A percentile compares a stretch with the other conserved stretches of the same genome.
These are phyloP conservation scores for Kodamaea kakaduensis DNA, from an alignment of 805 yeast species.

Conservation along the genomic window DNA sequence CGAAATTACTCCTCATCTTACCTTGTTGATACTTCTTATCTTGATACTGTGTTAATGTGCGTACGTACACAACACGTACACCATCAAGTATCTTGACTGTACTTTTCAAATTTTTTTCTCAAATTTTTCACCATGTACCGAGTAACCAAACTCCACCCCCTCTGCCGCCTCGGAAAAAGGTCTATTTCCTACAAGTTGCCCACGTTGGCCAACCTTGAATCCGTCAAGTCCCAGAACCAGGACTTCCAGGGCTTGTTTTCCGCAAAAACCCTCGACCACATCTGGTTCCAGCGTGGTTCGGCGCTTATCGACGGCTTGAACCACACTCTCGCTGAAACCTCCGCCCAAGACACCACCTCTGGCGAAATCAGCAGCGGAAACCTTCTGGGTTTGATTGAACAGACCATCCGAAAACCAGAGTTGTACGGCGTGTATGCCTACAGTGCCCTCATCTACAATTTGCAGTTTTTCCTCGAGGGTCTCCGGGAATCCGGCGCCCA, in stretches of 20 bases:
- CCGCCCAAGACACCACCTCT: slow-evolving; percentile 1
- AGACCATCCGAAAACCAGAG: slow-evolving; percentile 44
- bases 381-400: slow-evolving; percentile 28
- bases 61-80: too few species aligned
- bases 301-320: slow-evolving; percentile 33
- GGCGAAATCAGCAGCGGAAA: slow-evolving; percentile 11
- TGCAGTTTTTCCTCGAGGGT: slow-evolving; percentile 46
- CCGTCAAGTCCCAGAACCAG: slow-evolving; percentile 21
- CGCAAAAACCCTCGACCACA: slow-evolving; percentile 27
- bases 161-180: too few species aligned
- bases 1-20: too few species aligned
- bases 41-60: too few species aligned
- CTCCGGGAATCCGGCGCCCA: slow-evolving; percentile 25
- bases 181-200: slow-evolving; percentile 34
- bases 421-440: slow-evolving; percentile 41
- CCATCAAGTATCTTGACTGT: too few species aligned
- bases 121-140: slow-evolving; percentile 3
- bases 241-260: slow-evolving; percentile 36
- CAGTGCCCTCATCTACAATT: slow-evolving; percentile 46
- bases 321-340: slow-evolving; percentile 22
- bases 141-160: neutral
- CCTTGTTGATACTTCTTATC: too few species aligned
- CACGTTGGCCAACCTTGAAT: slow-evolving; percentile 27
- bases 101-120: too few species aligned
- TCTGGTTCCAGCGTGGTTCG: slow-evolving; percentile 40